Conservation (phyloP, 176 grass and related monocot species). For the Zoysia pacifica region DNA sequence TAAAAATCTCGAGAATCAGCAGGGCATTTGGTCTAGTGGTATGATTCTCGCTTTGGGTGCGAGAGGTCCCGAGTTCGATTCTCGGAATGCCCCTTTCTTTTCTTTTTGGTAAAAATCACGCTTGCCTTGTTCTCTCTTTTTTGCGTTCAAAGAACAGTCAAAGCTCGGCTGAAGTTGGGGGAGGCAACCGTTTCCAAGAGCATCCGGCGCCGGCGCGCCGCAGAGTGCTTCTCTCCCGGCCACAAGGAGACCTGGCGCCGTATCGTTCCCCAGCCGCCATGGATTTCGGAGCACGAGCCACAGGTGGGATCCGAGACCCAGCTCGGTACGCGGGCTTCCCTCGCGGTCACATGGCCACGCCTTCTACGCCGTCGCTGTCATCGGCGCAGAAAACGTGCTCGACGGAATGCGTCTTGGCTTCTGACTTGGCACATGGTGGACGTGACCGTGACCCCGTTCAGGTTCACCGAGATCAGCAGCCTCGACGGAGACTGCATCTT, state of each 20-base stretch:
- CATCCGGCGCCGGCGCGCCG: neutral
- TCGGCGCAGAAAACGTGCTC: constrained; percentile 17
- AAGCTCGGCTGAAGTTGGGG: neutral
- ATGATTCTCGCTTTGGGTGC: constrained; percentile 99
- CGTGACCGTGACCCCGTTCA: constrained; percentile 11
- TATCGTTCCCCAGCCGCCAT: neutral
- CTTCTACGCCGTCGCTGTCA: neutral
- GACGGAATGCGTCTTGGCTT: constrained; percentile 26
- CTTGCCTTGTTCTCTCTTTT: neutral
- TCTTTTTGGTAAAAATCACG: neutral
- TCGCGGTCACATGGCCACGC: neutral
- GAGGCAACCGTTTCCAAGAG: neutral
- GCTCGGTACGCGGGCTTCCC: neutral
- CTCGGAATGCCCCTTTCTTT: constrained; percentile 72
- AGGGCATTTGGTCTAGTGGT: constrained; percentile 99
- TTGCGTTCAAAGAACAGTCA: neutral
- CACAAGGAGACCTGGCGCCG: neutral
- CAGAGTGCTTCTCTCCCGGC: neutral
- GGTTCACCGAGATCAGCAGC: constrained; percentile 19
- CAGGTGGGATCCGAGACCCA: neutral
- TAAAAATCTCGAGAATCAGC: neutral
- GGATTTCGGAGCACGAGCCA: neutral
- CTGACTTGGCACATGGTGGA: constrained; percentile 4
- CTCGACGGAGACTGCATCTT: constrained; percentile 45
- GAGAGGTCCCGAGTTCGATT: constrained; percentile 98